Base-by-base conservation (phyloP, 2,329 filamentous ascomycete species). In the Onygenales sp. region DNA sequence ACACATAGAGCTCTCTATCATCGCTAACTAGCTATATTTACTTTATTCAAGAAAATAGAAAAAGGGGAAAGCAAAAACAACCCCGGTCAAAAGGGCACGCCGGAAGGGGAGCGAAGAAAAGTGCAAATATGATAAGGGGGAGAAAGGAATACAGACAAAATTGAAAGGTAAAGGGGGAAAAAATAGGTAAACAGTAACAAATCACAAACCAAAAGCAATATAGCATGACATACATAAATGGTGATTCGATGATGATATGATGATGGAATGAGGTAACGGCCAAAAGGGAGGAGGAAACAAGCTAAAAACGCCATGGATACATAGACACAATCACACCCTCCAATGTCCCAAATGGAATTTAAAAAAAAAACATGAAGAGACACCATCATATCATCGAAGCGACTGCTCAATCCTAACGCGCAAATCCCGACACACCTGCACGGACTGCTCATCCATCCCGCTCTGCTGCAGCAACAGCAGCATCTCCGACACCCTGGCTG, bases 401-500 rank as follows among this genome's bases (percentile, higher is more conserved):
- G 56, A 57, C 36, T 56, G 56, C 43, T 59, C 54, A 47, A 77
- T 74, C 56, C 64, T 68, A 54, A 63, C 61, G 52, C 69, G 66
- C 59, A 77, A 60, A 52, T 71, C 67, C 52, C 74, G 64, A 53
- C 69, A 69, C 46, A 66, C 58, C 54, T 71, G 69, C 54, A 71
- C 63, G 43, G 69, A 64, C 21, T 68, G 60, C 41, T 58, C 66
- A 52, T 74, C 61, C 36, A 76, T 66, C 6, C 71, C 72, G 50
- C 68, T 42, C 53, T 73, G 70, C 38, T 74, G 67, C 39, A 82
- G 61, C 51, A 76, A 59, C 14, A 68, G 59, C 49, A 79, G 63
- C 47, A 74, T 68, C 57, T 78, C 71, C 7, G 65, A 67, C 6
- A 79, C 68, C 3, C 72, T 67, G 42, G 72, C 69, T 3, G 79